Evolutionary conservation across 169 alveolate species (phyloP).

Genomic region (Plasmodium fragile): DNA sequence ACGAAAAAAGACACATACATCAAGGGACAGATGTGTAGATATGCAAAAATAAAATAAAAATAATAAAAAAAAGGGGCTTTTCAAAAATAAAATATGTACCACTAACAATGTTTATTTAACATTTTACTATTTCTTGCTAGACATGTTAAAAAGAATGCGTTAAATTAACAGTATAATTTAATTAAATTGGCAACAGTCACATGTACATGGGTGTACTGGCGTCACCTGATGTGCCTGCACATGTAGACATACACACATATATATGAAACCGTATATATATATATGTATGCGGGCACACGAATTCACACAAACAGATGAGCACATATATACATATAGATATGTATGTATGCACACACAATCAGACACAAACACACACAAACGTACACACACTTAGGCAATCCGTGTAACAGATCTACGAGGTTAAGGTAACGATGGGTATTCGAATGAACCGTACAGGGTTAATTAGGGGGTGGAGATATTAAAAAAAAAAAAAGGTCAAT

Average conservation of each 20-base stretch:
- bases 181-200: slow-evolving; percentile 27
- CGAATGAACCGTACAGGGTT: slow-evolving; percentile 16
- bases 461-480: slow-evolving; percentile 25
- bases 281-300: not conserved
- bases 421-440: slow-evolving; percentile 21
- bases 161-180: slow-evolving; percentile 25
- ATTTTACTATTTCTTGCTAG: slow-evolving; percentile 4
- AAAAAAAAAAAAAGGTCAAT: slow-evolving; percentile 47
- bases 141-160: slow-evolving; percentile 26
- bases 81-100: slow-evolving; percentile 35
- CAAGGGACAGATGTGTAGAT: not conserved
- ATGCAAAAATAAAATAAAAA: slow-evolving; percentile 8
- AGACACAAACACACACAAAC: not conserved
- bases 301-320: not conserved
- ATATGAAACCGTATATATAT: not conserved
- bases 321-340: not conserved
- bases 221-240: not conserved
- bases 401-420: slow-evolving; percentile 24
- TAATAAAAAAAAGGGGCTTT: slow-evolving; percentile 11
- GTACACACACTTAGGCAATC: not conserved
- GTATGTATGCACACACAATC: not conserved
- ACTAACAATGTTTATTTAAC: slow-evolving; percentile 6
- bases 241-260: slow-evolving; percentile 2
- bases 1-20: not conserved
- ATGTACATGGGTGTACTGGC: slow-evolving; percentile 16